phyloP scores from a whole-genome alignment of 2,329 filamentous ascomycete genomes.

The Ustilaginoidea virens region DNA sequence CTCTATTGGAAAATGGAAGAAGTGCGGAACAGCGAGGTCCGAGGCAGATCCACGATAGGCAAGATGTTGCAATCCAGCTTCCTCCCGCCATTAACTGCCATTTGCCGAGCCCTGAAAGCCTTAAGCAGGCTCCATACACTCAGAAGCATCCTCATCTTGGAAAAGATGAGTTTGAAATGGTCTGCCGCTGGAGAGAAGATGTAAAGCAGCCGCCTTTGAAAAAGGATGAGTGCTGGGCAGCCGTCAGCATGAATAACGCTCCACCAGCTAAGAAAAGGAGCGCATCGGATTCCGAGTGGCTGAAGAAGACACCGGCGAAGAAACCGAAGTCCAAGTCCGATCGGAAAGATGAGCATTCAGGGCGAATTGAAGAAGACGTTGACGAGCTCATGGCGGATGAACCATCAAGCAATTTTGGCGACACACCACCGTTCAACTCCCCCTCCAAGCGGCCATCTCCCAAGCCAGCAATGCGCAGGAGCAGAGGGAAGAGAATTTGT shows the following conservation, averaged over 20 bases:
- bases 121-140: conserved; percentile 17
- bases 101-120: conserved; percentile 25
- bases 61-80: conserved; percentile 8
- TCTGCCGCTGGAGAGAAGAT: conserved; percentile 18
- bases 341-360: conserved; percentile 1
- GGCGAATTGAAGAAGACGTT: conserved; percentile 4
- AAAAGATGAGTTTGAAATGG: conserved; percentile 15
- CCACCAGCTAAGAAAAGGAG: conserved; percentile 12
- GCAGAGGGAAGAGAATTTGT: not conserved
- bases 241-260: too few relatives aligned
- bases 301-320: conserved; percentile 16
- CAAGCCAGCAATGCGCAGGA: conserved; percentile 1
- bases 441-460: conserved; percentile 7
- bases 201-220: conserved; percentile 6
- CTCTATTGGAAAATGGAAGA: not conserved
- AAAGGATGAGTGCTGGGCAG: too few relatives aligned
- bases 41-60: conserved; percentile 1
- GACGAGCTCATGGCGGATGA: conserved; percentile 7
- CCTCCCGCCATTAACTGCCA: conserved; percentile 17
- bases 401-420: conserved; percentile 3
- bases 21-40: conserved; percentile 4
- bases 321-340: conserved; percentile 9
- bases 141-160: conserved; percentile 15
- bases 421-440: not conserved
- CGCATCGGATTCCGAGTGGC: conserved; percentile 15